Percentiles rank a stretch among this genome's conserved stretches.
phyloP scores from a whole-genome alignment of 176 grass and related monocot genomes.

The bread wheat (Triticum aestivum) region DNA sequence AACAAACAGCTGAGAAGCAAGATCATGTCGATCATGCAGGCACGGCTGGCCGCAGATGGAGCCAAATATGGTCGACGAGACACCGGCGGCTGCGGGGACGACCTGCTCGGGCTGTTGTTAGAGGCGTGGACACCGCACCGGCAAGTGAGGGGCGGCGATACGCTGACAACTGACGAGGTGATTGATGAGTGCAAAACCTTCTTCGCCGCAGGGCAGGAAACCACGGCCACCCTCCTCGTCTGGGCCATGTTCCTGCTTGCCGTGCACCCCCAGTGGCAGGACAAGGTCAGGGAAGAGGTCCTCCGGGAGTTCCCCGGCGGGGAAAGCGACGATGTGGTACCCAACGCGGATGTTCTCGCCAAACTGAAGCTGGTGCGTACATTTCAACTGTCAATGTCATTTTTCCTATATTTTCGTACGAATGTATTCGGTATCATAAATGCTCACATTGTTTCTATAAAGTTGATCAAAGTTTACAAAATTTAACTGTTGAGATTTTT shows the following conservation, averaged over 20 bases:
- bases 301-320: background rate
- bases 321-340: background rate
- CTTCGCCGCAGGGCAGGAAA: conserved; percentile 44
- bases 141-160: background rate
- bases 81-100: conserved; percentile 5
- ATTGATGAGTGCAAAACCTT: conserved; percentile 56
- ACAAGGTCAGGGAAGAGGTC: conserved; percentile 44
- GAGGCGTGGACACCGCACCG: background rate
- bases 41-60: background rate
- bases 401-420: background rate
- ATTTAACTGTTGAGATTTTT: too few species aligned
- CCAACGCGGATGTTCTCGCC: conserved; percentile 1
- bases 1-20: conserved; percentile 27
- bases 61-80: too few species aligned
- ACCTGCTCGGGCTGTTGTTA: conserved; percentile 52
- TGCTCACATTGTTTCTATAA: background rate
- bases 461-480: too few species aligned
- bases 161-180: conserved; percentile 40
- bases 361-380: conserved; percentile 39
- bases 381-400: background rate
- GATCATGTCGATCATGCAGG: conserved; percentile 34
- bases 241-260: conserved; percentile 52
- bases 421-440: background rate
- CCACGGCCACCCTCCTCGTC: conserved; percentile 26
- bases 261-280: conserved; percentile 40